Percentiles rank a stretch among this genome's conserved stretches.
Conservation (phyloP, 768 basidiomycete species). For the Thelephora aurantiotincta region DNA sequence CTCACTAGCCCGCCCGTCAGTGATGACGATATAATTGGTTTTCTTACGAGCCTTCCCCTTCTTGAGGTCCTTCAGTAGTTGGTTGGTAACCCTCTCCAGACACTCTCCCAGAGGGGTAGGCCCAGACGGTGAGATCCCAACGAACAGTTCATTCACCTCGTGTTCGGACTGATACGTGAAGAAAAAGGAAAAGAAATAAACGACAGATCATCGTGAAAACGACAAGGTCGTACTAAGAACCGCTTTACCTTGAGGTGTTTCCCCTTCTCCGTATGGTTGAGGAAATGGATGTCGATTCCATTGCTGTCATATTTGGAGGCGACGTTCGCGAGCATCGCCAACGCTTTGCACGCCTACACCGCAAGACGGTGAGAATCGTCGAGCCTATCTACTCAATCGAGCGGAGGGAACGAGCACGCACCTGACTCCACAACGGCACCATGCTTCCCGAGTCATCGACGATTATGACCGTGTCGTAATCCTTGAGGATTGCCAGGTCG, state of each 20-base stretch:
- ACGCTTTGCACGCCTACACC: slow-evolving; percentile 28
- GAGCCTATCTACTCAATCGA: neutral
- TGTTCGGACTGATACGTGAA: slow-evolving; percentile 19
- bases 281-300: slow-evolving; percentile 50
- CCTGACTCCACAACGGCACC: slow-evolving; percentile 38
- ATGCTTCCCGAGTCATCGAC: slow-evolving; percentile 53
- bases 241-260: neutral
- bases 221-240: slow-evolving; percentile 5
- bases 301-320: slow-evolving; percentile 38
- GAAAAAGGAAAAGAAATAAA: too few relatives aligned
- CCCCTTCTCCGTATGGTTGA: slow-evolving; percentile 23
- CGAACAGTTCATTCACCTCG: slow-evolving; percentile 28
- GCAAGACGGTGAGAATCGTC: slow-evolving; percentile 1
- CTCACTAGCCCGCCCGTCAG: slow-evolving; percentile 50
- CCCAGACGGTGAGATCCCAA: slow-evolving; percentile 27
- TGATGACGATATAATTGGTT: slow-evolving; percentile 45
- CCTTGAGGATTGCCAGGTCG: slow-evolving; percentile 21
- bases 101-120: slow-evolving; percentile 30
- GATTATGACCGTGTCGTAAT: slow-evolving; percentile 43
- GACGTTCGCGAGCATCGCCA: slow-evolving; percentile 32
- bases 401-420: slow-evolving; percentile 9
- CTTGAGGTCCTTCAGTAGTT: slow-evolving; percentile 20
- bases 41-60: slow-evolving; percentile 27
- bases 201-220: slow-evolving; percentile 21
- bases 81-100: slow-evolving; percentile 24